Evolutionary conservation across 495 filamentous ascomycete species (phyloP), one percentile per base, ranked within the genome.

Genomic region (Lasiosphaeria hispida): DNA sequence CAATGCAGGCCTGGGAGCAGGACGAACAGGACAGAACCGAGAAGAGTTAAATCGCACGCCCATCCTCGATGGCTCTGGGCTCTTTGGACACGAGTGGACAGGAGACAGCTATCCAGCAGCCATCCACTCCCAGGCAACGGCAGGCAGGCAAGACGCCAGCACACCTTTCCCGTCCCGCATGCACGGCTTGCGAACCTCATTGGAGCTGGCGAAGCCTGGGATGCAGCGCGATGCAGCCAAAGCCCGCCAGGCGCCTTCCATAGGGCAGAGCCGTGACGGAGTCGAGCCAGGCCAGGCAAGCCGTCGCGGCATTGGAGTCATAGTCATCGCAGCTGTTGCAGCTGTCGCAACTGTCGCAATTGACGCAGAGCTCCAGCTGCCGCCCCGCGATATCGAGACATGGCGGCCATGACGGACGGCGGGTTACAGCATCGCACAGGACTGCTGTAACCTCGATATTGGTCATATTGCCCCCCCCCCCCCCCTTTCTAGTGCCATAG

Each of bases 171-270:
- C 56, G 56, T 63, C 47, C 45, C 53, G 53, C 58, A 59, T 39
- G 58, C 54, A 14, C 35, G 15, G 40, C 51, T 40, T 23, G 15
- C 48, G 35, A 44, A 17, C 34, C 55, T 58, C 63, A 65, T 69
- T 72, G 69, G 67, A 68, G 56, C 59, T 49, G 33, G 56, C 56
- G 30, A 62, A 48, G 57, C 23, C 47, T 59, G 61, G 60, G 60
- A 61, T 70, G 63, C 63, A 63, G 55, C 51, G 49, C 58, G 47
- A 60, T 70, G 67, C 69, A 65, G 50, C 55, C 37, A 44, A 54
- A 50, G n/a, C 30, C 58, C 53, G 51, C 36, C 63, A 48, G 56
- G 38, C 53, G 42, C 38, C 43, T 61, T 43, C 59, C 61, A 70
- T 64, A 68, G 68, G 68, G 50, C 63, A 56, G 48, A 47, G 44